phyloP scores from a whole-genome alignment of 2,329 filamentous ascomycete species.

The Phyllosticta citribraziliensis region DNA sequence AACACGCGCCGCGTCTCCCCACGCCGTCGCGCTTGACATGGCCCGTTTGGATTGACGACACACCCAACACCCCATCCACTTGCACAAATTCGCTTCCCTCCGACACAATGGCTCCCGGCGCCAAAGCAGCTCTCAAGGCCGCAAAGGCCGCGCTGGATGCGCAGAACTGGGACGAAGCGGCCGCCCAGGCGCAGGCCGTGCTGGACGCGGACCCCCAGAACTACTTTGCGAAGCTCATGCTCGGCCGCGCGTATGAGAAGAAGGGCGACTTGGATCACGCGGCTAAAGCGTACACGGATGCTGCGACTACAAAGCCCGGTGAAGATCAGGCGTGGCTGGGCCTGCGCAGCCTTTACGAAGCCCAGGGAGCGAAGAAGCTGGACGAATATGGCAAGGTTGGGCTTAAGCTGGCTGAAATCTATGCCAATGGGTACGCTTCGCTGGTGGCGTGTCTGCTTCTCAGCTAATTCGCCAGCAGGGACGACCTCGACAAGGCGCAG shows the following conservation, averaged over 20 bases:
- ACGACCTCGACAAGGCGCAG: slow-evolving; percentile 50
- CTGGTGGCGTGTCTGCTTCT: background rate
- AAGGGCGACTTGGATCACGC: slow-evolving; percentile 60
- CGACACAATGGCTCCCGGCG: slow-evolving; percentile 19
- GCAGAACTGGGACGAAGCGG: slow-evolving; percentile 68
- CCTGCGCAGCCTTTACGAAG: slow-evolving; percentile 75
- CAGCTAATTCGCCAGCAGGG: slow-evolving; percentile 24
- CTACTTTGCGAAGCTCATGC: slow-evolving; percentile 84
- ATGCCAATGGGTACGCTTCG: slow-evolving; percentile 48
- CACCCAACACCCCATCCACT: background rate
- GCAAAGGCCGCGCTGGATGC: slow-evolving; percentile 69
- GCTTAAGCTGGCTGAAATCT: slow-evolving; percentile 64
- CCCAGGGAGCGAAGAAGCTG: slow-evolving; percentile 59
- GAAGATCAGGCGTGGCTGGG: slow-evolving; percentile 90
- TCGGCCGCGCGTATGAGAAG: slow-evolving; percentile 78
- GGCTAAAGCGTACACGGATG: slow-evolving; percentile 64
- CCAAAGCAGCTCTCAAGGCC: slow-evolving; percentile 70
- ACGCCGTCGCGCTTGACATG: background rate
- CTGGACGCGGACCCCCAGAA: slow-evolving; percentile 64
- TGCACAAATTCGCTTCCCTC: background rate
- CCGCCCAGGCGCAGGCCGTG: slow-evolving; percentile 57
- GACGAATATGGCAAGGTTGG: slow-evolving; percentile 65
- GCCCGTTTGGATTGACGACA: background rate
- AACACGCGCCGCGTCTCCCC: slow-evolving; percentile 4
- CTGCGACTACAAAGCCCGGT: slow-evolving; percentile 59